A percentile compares a stretch with the other conserved stretches of the same genome.
Conservation (phyloP, 1,139 yeast genomes). For the Scheffersomyces segobiensis region DNA sequence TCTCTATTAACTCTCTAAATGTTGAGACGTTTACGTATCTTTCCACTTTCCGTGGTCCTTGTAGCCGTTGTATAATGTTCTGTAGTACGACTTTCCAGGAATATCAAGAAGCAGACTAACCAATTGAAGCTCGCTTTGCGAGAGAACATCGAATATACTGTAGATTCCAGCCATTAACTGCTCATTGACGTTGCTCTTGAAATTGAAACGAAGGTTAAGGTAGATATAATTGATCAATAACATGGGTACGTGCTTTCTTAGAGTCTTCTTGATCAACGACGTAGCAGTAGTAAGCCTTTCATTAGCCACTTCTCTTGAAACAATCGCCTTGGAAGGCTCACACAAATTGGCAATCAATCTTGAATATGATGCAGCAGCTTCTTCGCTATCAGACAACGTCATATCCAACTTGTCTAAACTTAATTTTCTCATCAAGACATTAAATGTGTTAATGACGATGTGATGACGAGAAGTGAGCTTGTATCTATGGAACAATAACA, state of each 20-base stretch:
- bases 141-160: constrained; percentile 66
- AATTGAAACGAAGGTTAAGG: constrained; percentile 51
- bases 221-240: constrained; percentile 59
- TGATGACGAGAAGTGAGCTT: constrained; percentile 76
- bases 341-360: constrained; percentile 69
- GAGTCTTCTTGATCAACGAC: constrained; percentile 52
- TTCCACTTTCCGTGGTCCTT: constrained; percentile 83
- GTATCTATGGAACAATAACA: constrained; percentile 67
- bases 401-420: constrained; percentile 22
- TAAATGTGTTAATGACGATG: constrained; percentile 50
- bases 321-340: constrained; percentile 52
- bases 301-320: constrained; percentile 18
- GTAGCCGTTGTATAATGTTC: constrained; percentile 69
- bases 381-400: constrained; percentile 19
- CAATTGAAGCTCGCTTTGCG: constrained; percentile 63
- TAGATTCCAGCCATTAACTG: constrained; percentile 59
- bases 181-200: constrained; percentile 49
- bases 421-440: constrained; percentile 48
- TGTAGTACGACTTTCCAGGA: constrained; percentile 70
- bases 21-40: constrained; percentile 31
- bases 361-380: constrained; percentile 48
- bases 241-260: constrained; percentile 65
- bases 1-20: background rate
- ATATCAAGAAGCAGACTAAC: constrained; percentile 71
- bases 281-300: constrained; percentile 55